These are phyloP conservation scores for Acephala macrosclerotiorum DNA, from an alignment of 2,329 filamentous ascomycete species.

Conservation along the genomic window DNA sequence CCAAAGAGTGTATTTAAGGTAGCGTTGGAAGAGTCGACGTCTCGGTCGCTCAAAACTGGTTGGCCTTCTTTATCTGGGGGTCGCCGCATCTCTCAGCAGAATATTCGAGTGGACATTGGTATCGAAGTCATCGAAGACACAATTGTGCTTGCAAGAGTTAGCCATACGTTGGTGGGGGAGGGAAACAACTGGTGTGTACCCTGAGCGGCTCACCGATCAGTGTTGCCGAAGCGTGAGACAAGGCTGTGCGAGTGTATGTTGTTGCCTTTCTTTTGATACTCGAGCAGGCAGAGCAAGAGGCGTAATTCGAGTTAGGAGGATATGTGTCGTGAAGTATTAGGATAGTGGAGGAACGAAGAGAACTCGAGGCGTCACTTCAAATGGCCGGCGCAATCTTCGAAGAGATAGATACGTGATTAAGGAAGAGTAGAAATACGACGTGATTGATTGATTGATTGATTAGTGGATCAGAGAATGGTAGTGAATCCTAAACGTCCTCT, in stretches of 20 bases:
- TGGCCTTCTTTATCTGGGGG: conserved; percentile 42
- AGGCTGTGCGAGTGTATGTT: conserved; percentile 9
- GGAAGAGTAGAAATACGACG: not conserved
- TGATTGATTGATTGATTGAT: no score
- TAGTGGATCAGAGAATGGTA: not conserved
- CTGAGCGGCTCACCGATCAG: conserved; percentile 16
- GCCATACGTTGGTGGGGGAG: conserved; percentile 8
- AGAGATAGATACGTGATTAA: conserved; percentile 1
- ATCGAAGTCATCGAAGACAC: conserved; percentile 21
- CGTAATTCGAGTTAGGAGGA: not conserved
- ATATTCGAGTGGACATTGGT: conserved; percentile 28
- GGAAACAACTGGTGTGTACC: conserved; percentile 16
- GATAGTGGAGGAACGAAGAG: not conserved
- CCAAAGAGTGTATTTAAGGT: conserved; percentile 45
- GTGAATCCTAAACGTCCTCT: not conserved
- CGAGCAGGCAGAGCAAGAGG: not conserved
- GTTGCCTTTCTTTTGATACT: not conserved
- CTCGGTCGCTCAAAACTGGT: conserved; percentile 36
- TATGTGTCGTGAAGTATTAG: not conserved
- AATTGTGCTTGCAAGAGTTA: conserved; percentile 23
- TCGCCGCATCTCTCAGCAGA: conserved; percentile 41
- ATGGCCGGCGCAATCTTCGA: conserved; percentile 1
- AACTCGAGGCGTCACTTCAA: not conserved
- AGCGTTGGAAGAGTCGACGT: conserved; percentile 45
- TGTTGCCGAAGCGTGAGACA: conserved; percentile 22